Conservation (phyloP, 2,329 filamentous ascomycete species). For the Fusarium sp. region DNA sequence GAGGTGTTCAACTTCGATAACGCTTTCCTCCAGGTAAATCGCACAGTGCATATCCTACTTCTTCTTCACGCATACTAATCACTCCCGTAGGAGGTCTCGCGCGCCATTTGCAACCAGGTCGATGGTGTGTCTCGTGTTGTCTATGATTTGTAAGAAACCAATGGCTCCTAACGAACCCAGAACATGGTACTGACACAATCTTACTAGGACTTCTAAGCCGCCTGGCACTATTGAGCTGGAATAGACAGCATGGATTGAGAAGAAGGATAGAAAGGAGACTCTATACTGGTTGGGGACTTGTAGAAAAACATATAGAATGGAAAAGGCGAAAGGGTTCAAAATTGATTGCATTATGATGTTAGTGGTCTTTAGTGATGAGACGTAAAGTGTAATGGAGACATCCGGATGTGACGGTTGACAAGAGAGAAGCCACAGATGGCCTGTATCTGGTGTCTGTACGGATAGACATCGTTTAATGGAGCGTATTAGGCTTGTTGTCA, state of each 20-base stretch:
- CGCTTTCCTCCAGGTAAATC: constrained; percentile 10
- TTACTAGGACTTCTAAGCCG: constrained; percentile 69
- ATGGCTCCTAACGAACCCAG: background rate
- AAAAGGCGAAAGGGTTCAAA: background rate
- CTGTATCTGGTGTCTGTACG: background rate
- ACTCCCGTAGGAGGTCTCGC: constrained; percentile 71
- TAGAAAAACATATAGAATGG: background rate
- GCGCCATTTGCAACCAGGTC: constrained; percentile 65
- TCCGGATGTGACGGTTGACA: background rate
- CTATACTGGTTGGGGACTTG: background rate
- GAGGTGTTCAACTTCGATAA: constrained; percentile 67
- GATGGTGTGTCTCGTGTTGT: constrained; percentile 77
- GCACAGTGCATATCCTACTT: background rate
- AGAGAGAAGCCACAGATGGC: background rate
- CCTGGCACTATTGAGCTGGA: constrained; percentile 82
- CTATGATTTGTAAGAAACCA: constrained; percentile 66
- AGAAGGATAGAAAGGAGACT: constrained; percentile 3
- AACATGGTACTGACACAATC: constrained; percentile 5
- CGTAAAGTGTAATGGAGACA: background rate
- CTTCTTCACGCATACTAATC: constrained; percentile 71
- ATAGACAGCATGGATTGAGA: constrained; percentile 54
- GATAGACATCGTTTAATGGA: too few species aligned
- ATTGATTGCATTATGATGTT: background rate
- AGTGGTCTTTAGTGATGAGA: background rate
- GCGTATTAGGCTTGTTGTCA: too few species aligned